A percentile compares a stretch with the other conserved stretches of the same genome.
phyloP scores from a whole-genome alignment of 2,329 filamentous ascomycete species.

The Rugonectria rugulosa region DNA sequence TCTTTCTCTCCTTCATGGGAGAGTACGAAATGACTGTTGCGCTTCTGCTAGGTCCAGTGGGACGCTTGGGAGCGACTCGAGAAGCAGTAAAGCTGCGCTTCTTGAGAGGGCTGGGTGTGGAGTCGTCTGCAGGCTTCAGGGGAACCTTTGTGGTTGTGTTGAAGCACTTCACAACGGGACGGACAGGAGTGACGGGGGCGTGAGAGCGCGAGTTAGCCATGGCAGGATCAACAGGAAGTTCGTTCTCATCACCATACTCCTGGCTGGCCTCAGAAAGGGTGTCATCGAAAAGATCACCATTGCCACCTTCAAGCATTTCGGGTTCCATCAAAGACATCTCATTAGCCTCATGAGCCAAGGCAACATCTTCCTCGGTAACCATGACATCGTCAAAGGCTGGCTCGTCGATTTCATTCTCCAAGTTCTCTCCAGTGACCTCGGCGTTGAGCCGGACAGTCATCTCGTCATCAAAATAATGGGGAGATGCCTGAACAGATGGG shows the following conservation, averaged over 20 bases:
- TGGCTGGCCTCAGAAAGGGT: slow-evolving; percentile 68
- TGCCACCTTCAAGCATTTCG: slow-evolving; percentile 48
- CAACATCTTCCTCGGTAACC: slow-evolving; percentile 63
- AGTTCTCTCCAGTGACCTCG: slow-evolving; percentile 11
- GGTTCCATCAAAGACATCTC: slow-evolving; percentile 65
- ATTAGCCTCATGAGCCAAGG: slow-evolving; percentile 64
- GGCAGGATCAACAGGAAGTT: slow-evolving; percentile 61
- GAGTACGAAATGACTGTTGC: slow-evolving; percentile 64
- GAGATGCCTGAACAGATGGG: slow-evolving; percentile 39
- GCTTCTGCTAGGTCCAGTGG: slow-evolving; percentile 53
- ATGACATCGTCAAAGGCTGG: slow-evolving; percentile 54
- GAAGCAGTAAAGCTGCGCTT: slow-evolving; percentile 61
- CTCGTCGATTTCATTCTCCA: slow-evolving; percentile 38
- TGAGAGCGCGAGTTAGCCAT: slow-evolving; percentile 39
- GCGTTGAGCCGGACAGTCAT: slow-evolving; percentile 53
- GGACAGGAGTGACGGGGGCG: slow-evolving; percentile 63
- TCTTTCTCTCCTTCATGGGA: slow-evolving; percentile 53
- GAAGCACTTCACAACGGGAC: slow-evolving; percentile 58
- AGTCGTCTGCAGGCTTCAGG: slow-evolving; percentile 71
- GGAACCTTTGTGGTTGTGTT: slow-evolving; percentile 82
- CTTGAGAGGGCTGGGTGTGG: slow-evolving; percentile 57
- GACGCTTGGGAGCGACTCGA: slow-evolving; percentile 53
- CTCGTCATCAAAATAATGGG: slow-evolving; percentile 68
- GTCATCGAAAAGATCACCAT: slow-evolving; percentile 52
- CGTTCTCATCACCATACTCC: slow-evolving; percentile 73